These are phyloP conservation scores for Penium margaritaceum DNA, from an alignment of 139 green algal species.

Conservation along the genomic window DNA sequence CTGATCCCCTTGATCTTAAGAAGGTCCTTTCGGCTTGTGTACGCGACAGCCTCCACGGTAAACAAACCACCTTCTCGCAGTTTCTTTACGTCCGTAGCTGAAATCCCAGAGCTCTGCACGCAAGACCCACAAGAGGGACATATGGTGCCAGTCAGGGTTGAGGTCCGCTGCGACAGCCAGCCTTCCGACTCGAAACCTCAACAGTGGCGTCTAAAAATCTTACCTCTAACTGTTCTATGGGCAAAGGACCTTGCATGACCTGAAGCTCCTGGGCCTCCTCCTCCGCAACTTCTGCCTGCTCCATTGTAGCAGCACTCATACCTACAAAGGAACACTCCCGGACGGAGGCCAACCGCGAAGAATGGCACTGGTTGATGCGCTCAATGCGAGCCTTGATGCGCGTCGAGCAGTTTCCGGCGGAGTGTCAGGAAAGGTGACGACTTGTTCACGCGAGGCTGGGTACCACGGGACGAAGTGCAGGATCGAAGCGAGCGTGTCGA, in stretches of 20 bases:
- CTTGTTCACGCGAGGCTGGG: too few relatives aligned
- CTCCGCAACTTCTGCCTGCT: background rate
- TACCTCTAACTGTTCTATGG: constrained; percentile 9
- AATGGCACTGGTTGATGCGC: too few relatives aligned
- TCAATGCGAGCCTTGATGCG: too few relatives aligned
- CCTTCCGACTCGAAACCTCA: background rate
- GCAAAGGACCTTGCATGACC: constrained; percentile 2
- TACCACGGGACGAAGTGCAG: too few relatives aligned
- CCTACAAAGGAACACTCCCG: too few relatives aligned
- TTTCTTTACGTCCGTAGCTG: constrained; percentile 89
- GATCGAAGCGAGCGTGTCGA: too few relatives aligned
- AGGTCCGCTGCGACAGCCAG: too few relatives aligned
- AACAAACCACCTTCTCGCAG: constrained; percentile 75
- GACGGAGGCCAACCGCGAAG: too few relatives aligned
- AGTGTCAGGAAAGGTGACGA: too few relatives aligned
- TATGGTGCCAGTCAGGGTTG: background rate
- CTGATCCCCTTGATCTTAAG: constrained; percentile 85
- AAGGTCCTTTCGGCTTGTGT: constrained; percentile 74
- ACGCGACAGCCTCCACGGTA: constrained; percentile 75
- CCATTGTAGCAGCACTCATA: too few relatives aligned
- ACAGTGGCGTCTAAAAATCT: background rate
- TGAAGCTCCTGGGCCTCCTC: constrained; percentile 1
- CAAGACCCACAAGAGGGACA: constrained; percentile 18
- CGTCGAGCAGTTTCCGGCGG: too few relatives aligned
- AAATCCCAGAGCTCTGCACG: constrained; percentile 33